Base-by-base conservation (phyloP, 2,329 filamentous ascomycete species). In the Pezizomycotina sp. region DNA sequence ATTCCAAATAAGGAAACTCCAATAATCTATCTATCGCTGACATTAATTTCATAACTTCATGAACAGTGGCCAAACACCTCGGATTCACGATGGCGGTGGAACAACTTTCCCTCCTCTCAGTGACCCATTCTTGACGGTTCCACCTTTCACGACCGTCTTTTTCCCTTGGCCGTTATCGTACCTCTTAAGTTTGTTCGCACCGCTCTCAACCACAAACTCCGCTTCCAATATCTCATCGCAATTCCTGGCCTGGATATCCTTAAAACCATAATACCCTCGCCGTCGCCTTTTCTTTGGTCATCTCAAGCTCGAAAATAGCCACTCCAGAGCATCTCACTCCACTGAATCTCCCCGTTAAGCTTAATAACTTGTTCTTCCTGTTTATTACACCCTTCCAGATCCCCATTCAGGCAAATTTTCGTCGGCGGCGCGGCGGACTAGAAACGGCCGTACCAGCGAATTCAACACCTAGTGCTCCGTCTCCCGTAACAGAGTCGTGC, bases 291-390 rank as follows among this genome's bases (percentile, higher is more conserved):
- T 73, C 61, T 14, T 67, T 61, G 13, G 58, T 61, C 36, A 78
- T 60, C 30, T 66, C 63, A 26, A 81, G 58, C 50, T 76, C 66
- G 47, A 71, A 80, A 57, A 57, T 82, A 82, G 1, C 77, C 77
- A 12, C 76, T 64, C 55, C 80, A 82, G 54, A 77, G 81, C 5
- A 72, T 55, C 38, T 81, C 76, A 48, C 74, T 69, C 77, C 75
- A 82, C 50, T 77, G 71, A 28, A 82, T 59, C 53, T 77, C 72
- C 1, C 60, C 57, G 54, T 78, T 81, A 14, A 62, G 56, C 27
- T 52, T 52, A 45, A 62, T 59, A 21, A 66, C 57, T 46, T 52
- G 54, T 48, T 60, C 47, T 2, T 62, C 61, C 38, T 56, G 54
- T 31, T 60, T 58, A 44, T 71, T 64, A 2, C 69, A 68, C 1